phyloP scores from a whole-genome alignment of 2,329 filamentous ascomycete genomes.

The Hymenoscyphus occultus region DNA sequence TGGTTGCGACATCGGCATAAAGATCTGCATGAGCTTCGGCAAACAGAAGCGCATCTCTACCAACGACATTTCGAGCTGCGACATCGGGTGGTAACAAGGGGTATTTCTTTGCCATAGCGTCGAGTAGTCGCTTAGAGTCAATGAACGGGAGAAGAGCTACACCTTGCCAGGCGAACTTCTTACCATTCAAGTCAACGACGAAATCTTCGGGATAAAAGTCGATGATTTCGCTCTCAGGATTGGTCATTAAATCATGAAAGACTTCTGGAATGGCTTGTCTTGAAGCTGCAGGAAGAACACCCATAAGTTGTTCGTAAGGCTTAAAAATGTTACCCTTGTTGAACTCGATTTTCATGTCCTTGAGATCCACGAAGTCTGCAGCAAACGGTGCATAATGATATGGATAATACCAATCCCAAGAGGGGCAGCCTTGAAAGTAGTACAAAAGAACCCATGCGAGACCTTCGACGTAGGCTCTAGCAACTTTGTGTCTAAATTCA shows the following conservation, averaged over 20 bases:
- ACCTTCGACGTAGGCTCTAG: conserved; percentile 87
- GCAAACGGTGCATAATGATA: conserved; percentile 98
- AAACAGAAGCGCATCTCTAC: conserved; percentile 78
- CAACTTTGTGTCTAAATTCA: conserved; percentile 85
- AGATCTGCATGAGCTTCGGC: conserved; percentile 76
- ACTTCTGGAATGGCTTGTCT: conserved; percentile 84
- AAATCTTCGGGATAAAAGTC: conserved; percentile 98
- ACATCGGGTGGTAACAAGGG: conserved; percentile 76
- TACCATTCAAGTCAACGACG: conserved; percentile 88
- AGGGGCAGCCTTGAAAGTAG: conserved; percentile 97
- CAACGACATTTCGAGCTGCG: conserved; percentile 70
- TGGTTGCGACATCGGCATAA: conserved; percentile 78
- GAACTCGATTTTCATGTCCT: conserved; percentile 76
- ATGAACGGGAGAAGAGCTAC: conserved; percentile 94
- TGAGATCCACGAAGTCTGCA: conserved; percentile 84
- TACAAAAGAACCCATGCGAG: conserved; percentile 94
- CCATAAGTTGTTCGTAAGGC: conserved; percentile 98
- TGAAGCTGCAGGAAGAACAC: conserved; percentile 89
- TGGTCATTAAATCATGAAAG: conserved; percentile 88
- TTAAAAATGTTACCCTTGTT: conserved; percentile 80
- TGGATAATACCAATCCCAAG: conserved; percentile 99
- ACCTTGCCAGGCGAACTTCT: conserved; percentile 98
- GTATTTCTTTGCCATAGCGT: conserved; percentile 80
- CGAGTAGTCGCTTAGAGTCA: conserved; percentile 80
- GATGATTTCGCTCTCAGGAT: conserved; percentile 85